Base-by-base conservation (phyloP, 2,329 filamentous ascomycete species). In the Exophiala lecanii-corni region DNA sequence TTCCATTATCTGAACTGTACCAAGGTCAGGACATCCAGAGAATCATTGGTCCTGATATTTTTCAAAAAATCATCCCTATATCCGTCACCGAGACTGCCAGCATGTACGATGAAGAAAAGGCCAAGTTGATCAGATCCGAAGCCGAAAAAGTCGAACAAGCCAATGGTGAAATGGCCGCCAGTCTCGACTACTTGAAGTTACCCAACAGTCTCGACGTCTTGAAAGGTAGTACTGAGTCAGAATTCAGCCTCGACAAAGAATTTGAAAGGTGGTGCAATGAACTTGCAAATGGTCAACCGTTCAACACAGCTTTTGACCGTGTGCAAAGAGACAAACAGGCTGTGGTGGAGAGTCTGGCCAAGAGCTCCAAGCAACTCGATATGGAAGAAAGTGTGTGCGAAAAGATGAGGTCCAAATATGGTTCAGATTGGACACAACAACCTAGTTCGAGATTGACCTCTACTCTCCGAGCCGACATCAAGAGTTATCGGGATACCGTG, bases 371-470 rank as follows among this genome's bases (percentile, higher is more conserved):
- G 62, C 86, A 94, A 58, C 69, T 98, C 31, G 92, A 98, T 55
- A 89, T 92, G 81, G 92, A 98, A 64, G 94, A 97, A 67, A 94
- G 87, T 43, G 87, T 97, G 0, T 98, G 92, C 62, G 92, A 98
- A 64, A 98, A 97, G 72, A 98, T 98, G 92, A 80, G 92, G 35
- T 94, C 89, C 9, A 98, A 98, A 63, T 97, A 97, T 62, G 89
- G 91, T 42, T 77, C 75, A 19, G 91, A 97, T 41, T 98, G 92
- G 92, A 95, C 88, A 13, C 92, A 98, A 59, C 92, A 98, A 59
- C 92, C 92, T 9, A 97, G 91, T 61, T 87, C 86, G 21, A 77
- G 87, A 43, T 75, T 98, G 30, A 98, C 91, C 1, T 82, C 86
- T 3, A 97, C 91, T 0, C 69, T 98, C 37, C 79, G 89, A 42